Base-by-base conservation (phyloP, 805 yeast genomes). In the Ogataea allantospora region DNA sequence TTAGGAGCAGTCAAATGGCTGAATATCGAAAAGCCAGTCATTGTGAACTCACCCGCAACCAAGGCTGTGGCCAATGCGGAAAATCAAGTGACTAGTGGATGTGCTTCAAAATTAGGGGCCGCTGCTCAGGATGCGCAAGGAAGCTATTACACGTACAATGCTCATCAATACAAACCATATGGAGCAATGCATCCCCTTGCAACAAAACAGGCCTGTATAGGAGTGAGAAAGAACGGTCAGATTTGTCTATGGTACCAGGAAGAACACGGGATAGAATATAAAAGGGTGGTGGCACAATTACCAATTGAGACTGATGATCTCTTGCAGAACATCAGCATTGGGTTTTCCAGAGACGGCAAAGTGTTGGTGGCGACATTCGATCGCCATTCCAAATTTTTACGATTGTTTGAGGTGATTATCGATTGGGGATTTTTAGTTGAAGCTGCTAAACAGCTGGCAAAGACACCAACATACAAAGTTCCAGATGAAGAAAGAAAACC, bases 141-240 rank as follows among this genome's bases (percentile, higher is more conserved):
- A 1, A 48, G 43, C 20, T 58, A 57, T 22, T 80, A 70, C 58
- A 62, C 58, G 7, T 87, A 83, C 55, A 72, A 74, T 2, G 78
- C 81, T 1, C 70, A 68, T 32, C 87, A 78, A 53, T 73, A 72
- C 43, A 74, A 71, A 50, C 69, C 86, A 0, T 64, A 66, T 38
- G 85, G 87, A 5, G 73, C 79, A 1, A 63, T 77, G 48, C 93
- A 85, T 58, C 93, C 95, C 3, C 61, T 78, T 16, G 58, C 72
- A 11, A 69, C 81, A 3, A 82, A 81, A 46, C 83, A 83, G 41
- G 93, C 89, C 2, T 78, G 88, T 50, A 60, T 85, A 16, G 78
- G 78, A 1, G 63, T 85, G 26, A 68, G 91, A 29, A 67, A 71
- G 38, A 75, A 78, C 47, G 95, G 93, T 1, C 66, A 68, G 38